Evolutionary conservation across 345 rosid species (phyloP), one percentile per base, ranked within the genome.

Genomic region (Citrus glauca): DNA sequence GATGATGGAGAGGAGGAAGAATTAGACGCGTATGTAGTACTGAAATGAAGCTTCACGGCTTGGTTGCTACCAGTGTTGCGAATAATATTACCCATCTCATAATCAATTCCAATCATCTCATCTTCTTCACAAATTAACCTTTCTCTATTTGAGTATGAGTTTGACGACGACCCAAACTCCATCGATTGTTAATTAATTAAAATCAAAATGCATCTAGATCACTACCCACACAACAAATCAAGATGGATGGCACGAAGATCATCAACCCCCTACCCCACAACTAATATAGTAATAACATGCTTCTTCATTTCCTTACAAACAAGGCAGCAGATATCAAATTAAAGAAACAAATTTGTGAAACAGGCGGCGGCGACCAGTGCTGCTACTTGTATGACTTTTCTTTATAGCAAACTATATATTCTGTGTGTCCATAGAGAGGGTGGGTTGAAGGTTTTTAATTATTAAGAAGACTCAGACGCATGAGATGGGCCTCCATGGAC

Each of bases 1-100:
- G 85, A 75, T 1, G 86, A 84, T 19, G 84, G 74, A 60, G 81
- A 84, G 33, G 85, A 77, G 4, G 86, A 81, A 30, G 85, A 84
- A 17, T 45, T 45, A 45, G 17, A 45, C 1, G 86, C 78, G 69
- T 63, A 72, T 0, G 81, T 45, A 73, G 71, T 16, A 53, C 20
- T 53, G 22, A 74, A 71, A 17, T 85, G 84, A 33, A 76, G 75
- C 77, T 77, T 78, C 56, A 9, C 20, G 4, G 77, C 50, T 45
- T 45, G 14, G 14, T 45, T 45, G 1, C 17, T 13, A 45, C 50
- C 14, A 3, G 16, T 56, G 61, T 56, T 56, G 22, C 9, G 33
- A 65, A 16, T 13, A 28, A 8, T 76, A 73, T 73, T 82, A 62
- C 63, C 74, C 76, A 76, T 77, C 22, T 76, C 48, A 42, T 11